Evolutionary conservation across 306 rosid genomes (phyloP), one percentile per base, ranked within the genome.

Genomic region (Psophocarpus tetragonolobus): DNA sequence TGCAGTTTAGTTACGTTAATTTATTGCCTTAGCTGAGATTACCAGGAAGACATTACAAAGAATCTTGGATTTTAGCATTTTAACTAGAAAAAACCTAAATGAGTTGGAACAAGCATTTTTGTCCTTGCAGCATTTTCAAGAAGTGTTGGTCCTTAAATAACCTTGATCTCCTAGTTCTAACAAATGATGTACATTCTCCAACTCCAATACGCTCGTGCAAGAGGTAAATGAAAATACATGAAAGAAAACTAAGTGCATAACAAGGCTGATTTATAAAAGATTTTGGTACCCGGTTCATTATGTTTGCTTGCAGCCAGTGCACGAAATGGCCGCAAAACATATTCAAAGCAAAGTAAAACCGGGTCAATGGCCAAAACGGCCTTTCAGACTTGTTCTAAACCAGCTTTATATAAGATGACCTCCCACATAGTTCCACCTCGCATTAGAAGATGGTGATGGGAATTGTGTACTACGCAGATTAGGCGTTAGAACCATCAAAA

Each of bases 401-500:
- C 80, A 71, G 84, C 80, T 38, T 67, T 60, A 77, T 21, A 21
- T 79, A 73, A 70, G 68, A 75, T 75, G 63, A 62, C 86, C 81
- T 62, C 78, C 74, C 78, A 36, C 58, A 60, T 80, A 33, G 9
- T 64, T 58, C 53, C 71, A 65, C 41, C 58, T 50, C 29, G 64
- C 27, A 21, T 74, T 44, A 57, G 70, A 71, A 50, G 63, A 30
- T 2, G 13, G 74, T n/a, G 30, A 23, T 60, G 21, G 66, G 54
- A 39, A 41, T 51, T 47, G 66, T 47, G 66, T 75, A 58, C 68
- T 23, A n/a, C 27, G 29, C 67, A 78, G 84, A 60, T 77, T 87
- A 90, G 26, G 84, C 80, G 26, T 84, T 89, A 17, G 88, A 79
- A 27, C 89, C 97, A 63, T 93, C 97, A 79, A 91, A 93, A 87